Evolutionary conservation across 345 rosid species (phyloP).

Genomic region (Fremontodendron californicum): DNA sequence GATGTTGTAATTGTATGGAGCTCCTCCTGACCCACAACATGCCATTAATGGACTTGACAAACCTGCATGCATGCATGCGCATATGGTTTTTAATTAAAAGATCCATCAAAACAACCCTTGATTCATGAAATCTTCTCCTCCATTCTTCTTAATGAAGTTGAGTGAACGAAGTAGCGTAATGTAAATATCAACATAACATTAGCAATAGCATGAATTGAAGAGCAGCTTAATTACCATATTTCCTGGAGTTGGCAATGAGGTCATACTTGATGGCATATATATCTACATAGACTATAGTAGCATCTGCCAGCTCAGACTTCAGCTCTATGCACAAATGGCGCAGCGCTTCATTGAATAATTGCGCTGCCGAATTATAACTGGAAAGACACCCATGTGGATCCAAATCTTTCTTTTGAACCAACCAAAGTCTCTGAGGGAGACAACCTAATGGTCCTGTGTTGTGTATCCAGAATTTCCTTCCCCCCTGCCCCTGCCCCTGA

Average conservation of each 20-base stretch:
- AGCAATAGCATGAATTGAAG: neutral
- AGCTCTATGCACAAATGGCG: constrained; percentile 40
- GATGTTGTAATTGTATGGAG: constrained; percentile 72
- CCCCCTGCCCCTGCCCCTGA: too few relatives aligned
- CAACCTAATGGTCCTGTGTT: constrained; percentile 92
- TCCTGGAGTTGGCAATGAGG: constrained; percentile 57
- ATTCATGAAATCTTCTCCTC: neutral
- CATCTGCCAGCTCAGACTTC: constrained; percentile 45
- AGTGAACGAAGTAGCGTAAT: neutral
- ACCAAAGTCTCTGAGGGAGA: constrained; percentile 74
- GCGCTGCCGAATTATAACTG: constrained; percentile 58
- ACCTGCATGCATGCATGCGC: constrained; percentile 37
- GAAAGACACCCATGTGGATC: constrained; percentile 59
- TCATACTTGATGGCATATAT: constrained; percentile 66
- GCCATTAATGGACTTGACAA: constrained; percentile 71
- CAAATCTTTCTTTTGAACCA: constrained; percentile 36
- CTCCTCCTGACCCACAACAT: constrained; percentile 84
- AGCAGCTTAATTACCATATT: constrained; percentile 46
- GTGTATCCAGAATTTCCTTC: constrained; percentile 83
- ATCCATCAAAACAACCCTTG: too few relatives aligned
- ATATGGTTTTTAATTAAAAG: too few relatives aligned
- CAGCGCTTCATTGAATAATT: constrained; percentile 58
- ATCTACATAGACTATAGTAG: constrained; percentile 61
- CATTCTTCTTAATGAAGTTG: neutral
- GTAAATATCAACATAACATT: neutral